Base-by-base conservation (phyloP, 140 eudicot genomes). In the Ambrosia hybrid region DNA sequence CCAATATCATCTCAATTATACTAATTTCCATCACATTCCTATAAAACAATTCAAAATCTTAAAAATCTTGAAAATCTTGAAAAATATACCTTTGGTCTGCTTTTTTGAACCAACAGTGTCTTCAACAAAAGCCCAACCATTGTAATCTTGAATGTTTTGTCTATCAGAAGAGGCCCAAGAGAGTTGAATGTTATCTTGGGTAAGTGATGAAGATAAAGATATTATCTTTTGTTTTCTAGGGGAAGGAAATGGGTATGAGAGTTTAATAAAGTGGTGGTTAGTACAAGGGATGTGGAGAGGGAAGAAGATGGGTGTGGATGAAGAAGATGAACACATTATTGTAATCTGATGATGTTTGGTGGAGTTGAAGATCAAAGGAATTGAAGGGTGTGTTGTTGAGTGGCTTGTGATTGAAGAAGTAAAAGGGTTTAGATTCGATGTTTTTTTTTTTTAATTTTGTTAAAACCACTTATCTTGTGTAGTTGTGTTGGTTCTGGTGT, bases 61-160 rank as follows among this genome's bases (percentile, higher is more conserved):
- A 3, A 62, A 77, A 43, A 1, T 6, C 26, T 21, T 21, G 30
- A 21, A 21, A 21, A 21, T 21, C 30, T 21, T 21, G 30, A 62
- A 77, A 26, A 3, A 5, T 26, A n/a, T 63, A 78, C 82, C 82
- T 78, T 81, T 51, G 65, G 74, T 65, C 43, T 67, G 77, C 58
- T 74, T 84, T 60, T 76, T 85, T 26, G 79, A 55, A 39, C 15
- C 12, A 10, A 79, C 79, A 73, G 69, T 5, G 68, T 90, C 87
- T 41, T 65, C 79, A 38, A 78, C 5, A 41, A 83, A 45, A 26
- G 76, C 94, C 95, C 96, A 90, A 13, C 96, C 95, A 80, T 87
- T 87, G 55, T 51, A 87, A 51, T 83, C 95, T 41, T 83, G 83
- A 43, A 73, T 63, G 9, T 57, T 78, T 41, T 46, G 51, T 68